Base-by-base conservation (phyloP, 306 rosid genomes). In the Pterocarpus macrocarpus region DNA sequence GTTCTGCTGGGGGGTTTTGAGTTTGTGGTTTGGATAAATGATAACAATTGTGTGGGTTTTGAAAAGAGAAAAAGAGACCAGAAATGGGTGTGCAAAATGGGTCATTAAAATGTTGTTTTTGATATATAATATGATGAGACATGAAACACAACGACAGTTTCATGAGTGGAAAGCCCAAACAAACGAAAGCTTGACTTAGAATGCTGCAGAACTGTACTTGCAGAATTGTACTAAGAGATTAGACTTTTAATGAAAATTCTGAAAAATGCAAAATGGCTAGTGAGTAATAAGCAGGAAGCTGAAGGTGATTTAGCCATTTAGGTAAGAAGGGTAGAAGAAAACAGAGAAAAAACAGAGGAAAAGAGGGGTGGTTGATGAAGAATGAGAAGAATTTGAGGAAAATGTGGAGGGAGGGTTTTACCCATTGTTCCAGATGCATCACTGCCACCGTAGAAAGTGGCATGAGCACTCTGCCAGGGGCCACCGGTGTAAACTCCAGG, bases 361-460 rank as follows among this genome's bases (percentile, higher is more conserved):
- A 75, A 58, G 43, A 55, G 53, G 35, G 59, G 73, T 12, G 79
- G 80, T 15, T 15, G 35, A 8, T 39, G 58, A 52, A 68, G 7
- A 34, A 1, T 12, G 45, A 2, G 22, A 16, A 9, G n/a, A 73
- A 13, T 43, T 43, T 22, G 66, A 41, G 12, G 15, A 5, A 16
- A 16, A 16, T 2, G 53, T 0, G 53, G 57, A 15, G 34, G 9
- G 44, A 1, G 44, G 6, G 57, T 62, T 15, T 50, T 84, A 94
- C 99, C 99, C 99, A 95, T 95, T 61, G 99, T 93, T 75, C 98
- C 98, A 12, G 99, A 95, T 35, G 99, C 99, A 81, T 95, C 99
- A 55, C 91, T 91, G 79, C 99, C 99, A 78, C 99, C 99, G 11
- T 95, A 95, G 90, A 95, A 95, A 59, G 99, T 95, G 59, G 99